A percentile compares a stretch with the other conserved stretches of the same genome.
These are phyloP conservation scores for Teunomyces aglyptinius DNA, from an alignment of 805 yeast genomes.

Conservation along the genomic window DNA sequence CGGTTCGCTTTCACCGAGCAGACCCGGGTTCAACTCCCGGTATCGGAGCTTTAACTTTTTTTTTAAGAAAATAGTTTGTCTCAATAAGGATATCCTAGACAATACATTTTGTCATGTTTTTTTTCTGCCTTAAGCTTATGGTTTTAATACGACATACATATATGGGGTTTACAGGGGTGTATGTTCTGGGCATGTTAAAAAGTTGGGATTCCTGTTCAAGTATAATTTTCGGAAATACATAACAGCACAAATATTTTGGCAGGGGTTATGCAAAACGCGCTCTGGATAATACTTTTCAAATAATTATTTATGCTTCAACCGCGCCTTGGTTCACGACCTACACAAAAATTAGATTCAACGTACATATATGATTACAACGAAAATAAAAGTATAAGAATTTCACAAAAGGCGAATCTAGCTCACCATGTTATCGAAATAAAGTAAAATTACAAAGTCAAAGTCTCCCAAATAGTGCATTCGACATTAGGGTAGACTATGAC, in stretches of 20 bases:
- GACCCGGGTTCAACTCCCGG: slow-evolving; percentile 88
- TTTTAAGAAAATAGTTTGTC: background rate
- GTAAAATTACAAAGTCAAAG: slow-evolving; percentile 13
- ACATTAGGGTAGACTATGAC: background rate
- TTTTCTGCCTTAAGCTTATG: too few relatives aligned
- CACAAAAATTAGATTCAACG: background rate
- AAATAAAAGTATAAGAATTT: background rate
- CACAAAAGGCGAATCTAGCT: background rate
- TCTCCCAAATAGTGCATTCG: background rate
- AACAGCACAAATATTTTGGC: too few relatives aligned
- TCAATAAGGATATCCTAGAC: background rate
- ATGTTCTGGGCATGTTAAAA: too few relatives aligned
- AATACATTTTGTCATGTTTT: background rate
- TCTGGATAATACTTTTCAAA: too few relatives aligned
- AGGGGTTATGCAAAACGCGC: too few relatives aligned
- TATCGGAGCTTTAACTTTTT: slow-evolving; percentile 50
- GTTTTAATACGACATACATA: too few relatives aligned
- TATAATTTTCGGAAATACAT: too few relatives aligned
- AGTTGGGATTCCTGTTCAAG: too few relatives aligned
- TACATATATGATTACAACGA: background rate
- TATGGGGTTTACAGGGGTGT: too few relatives aligned
- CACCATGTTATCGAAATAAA: slow-evolving; percentile 14
- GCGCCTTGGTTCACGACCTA: background rate
- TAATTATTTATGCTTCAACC: too few relatives aligned
- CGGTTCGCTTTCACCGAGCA: slow-evolving; percentile 86